Conservation (phyloP, 306 rosid genomes). For the Boehmeria nivea region DNA sequence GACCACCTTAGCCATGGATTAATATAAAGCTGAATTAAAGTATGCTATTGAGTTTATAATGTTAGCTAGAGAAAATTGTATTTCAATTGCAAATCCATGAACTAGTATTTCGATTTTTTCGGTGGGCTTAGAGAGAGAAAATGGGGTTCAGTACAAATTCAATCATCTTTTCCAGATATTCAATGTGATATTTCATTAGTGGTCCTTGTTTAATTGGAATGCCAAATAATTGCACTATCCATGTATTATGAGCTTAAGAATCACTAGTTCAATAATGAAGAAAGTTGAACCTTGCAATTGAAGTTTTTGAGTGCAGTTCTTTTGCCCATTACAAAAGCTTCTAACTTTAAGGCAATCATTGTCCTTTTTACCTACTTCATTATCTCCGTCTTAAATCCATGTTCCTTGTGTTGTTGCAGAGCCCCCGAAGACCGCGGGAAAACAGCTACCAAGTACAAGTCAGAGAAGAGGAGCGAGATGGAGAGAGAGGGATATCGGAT, state of each 20-base stretch:
- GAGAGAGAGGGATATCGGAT: slow-evolving; percentile 67
- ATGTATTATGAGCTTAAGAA: not conserved
- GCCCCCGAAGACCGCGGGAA: slow-evolving; percentile 58
- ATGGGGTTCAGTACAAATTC: no score
- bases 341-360: slow-evolving; percentile 2
- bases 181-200: no score
- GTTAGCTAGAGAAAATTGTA: no score
- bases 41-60: not conserved
- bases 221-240: slow-evolving; percentile 2
- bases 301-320: not conserved
- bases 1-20: not conserved
- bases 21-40: not conserved
- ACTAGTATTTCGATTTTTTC: no score
- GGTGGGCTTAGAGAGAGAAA: no score
- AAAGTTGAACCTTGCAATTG: slow-evolving; percentile 1
- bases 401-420: slow-evolving; percentile 35
- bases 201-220: not conserved
- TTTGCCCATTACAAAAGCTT: not conserved
- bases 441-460: slow-evolving; percentile 56
- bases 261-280: slow-evolving; percentile 7
- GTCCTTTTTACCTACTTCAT: no score
- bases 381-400: slow-evolving; percentile 12
- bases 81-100: no score
- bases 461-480: slow-evolving; percentile 84
- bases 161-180: no score